Percentiles rank a stretch among this genome's conserved stretches.
phyloP scores from a whole-genome alignment of 805 yeast genomes.

The Scheffersomyces amazonensis region DNA sequence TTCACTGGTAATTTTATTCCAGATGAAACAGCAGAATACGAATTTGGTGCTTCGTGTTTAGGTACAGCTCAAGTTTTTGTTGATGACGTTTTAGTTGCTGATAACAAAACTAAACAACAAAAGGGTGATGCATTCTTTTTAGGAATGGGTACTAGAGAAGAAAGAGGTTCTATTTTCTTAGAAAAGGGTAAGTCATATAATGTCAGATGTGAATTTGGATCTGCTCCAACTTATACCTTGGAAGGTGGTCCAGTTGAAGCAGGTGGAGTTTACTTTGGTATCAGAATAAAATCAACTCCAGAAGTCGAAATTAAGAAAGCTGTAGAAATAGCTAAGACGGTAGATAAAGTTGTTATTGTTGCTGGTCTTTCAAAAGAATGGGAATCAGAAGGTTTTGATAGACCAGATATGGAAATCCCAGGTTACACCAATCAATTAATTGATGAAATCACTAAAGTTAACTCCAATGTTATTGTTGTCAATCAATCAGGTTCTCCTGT shows the following conservation, averaged over 20 bases:
- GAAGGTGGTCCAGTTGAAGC: slow-evolving; percentile 11
- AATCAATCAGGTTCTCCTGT: slow-evolving; percentile 64
- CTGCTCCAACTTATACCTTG: slow-evolving; percentile 37
- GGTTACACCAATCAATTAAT: slow-evolving; percentile 45
- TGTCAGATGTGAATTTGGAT: slow-evolving; percentile 49
- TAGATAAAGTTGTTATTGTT: slow-evolving; percentile 51
- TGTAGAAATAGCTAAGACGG: slow-evolving; percentile 45
- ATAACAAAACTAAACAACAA: slow-evolving; percentile 52
- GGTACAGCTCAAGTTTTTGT: slow-evolving; percentile 58
- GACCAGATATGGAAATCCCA: slow-evolving; percentile 51
- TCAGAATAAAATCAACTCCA: slow-evolving; percentile 13
- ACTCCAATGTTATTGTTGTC: slow-evolving; percentile 51
- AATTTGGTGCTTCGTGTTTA: slow-evolving; percentile 48
- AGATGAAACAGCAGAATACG: slow-evolving; percentile 46
- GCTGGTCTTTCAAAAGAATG: slow-evolving; percentile 54
- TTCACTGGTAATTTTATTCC: slow-evolving; percentile 45
- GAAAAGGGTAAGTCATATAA: slow-evolving; percentile 45
- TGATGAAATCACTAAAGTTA: slow-evolving; percentile 41
- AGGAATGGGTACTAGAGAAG: slow-evolving; percentile 56
- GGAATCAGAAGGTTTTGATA: slow-evolving; percentile 62
- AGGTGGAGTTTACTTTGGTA: slow-evolving; percentile 25
- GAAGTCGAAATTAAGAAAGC: slow-evolving; percentile 34
- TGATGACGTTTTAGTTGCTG: slow-evolving; percentile 51
- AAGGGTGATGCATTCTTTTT: slow-evolving; percentile 49
- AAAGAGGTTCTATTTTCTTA: slow-evolving; percentile 32